A percentile compares a stretch with the other conserved stretches of the same genome.
Conservation (phyloP, 2,329 filamentous ascomycete species). For the Emericellopsis atlantica region DNA sequence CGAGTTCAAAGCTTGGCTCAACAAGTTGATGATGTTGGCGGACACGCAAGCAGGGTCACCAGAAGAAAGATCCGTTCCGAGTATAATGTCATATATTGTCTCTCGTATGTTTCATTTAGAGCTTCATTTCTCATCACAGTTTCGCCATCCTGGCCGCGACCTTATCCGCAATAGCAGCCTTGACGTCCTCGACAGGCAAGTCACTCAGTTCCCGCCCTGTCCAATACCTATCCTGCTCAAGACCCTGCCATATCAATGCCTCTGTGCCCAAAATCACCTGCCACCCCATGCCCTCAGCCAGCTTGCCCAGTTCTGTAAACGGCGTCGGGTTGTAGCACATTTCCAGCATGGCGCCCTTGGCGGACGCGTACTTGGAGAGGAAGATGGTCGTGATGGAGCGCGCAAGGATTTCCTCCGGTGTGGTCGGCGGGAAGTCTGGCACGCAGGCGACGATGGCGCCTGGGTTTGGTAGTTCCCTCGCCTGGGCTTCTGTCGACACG, state of each 20-base stretch:
- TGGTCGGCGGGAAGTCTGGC: slow-evolving; percentile 61
- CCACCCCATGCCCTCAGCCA: slow-evolving; percentile 53
- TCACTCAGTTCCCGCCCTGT: slow-evolving; percentile 46
- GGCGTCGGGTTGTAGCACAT: slow-evolving; percentile 75
- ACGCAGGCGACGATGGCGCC: slow-evolving; percentile 63
- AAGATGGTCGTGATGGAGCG: slow-evolving; percentile 40
- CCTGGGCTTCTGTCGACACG: slow-evolving; percentile 49
- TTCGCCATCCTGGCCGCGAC: slow-evolving; percentile 16
- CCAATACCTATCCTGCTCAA: slow-evolving; percentile 57
- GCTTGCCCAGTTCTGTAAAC: slow-evolving; percentile 50
- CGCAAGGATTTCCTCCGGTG: slow-evolving; percentile 46
- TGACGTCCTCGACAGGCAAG: slow-evolving; percentile 47
- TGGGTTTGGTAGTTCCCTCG: slow-evolving; percentile 40
- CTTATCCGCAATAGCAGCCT: slow-evolving; percentile 32
- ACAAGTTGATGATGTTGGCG: too few relatives aligned
- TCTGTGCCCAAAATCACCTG: slow-evolving; percentile 65
- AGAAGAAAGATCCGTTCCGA: too few relatives aligned
- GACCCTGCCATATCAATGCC: slow-evolving; percentile 64
- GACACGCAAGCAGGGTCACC: too few relatives aligned
- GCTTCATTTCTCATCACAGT: not conserved
- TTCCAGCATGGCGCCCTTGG: slow-evolving; percentile 60
- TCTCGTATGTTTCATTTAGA: not conserved
- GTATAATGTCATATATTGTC: too few relatives aligned
- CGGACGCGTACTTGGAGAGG: slow-evolving; percentile 20
- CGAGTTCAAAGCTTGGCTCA: too few relatives aligned